Evolutionary conservation across 23 red algal genomes (phyloP), one percentile per base, ranked within the genome.

Genomic region (Gracilaria domingensis): DNA sequence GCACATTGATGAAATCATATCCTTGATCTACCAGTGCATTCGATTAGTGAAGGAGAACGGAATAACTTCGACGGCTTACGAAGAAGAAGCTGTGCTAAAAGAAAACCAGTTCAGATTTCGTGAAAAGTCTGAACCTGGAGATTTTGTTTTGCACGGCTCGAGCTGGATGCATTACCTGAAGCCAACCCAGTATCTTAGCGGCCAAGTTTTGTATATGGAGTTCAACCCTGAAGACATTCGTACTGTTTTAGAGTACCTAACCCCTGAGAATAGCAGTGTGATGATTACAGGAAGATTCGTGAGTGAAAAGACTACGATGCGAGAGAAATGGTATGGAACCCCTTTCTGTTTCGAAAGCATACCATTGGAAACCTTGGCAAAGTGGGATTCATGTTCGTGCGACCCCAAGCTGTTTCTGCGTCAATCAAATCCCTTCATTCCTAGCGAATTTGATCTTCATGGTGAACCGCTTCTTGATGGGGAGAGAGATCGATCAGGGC

Each of bases 261-360:
- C 87, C 1, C 86, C 95, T 26, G 76, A 55, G 14, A 89, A 84
- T 51, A 82, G 61, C 9, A 90, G 80, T 20, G 73, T 98, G 21
- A 70, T 91, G 66, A 74, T 94, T 34, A 64, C 59, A 8, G 85
- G 81, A 24, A 83, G 44, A 58, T 86, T 81, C 57, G 81, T 80
- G 16, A 42, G 76, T 32, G 91, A 58, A 12, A 79, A 72, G n/a
- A 57, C 71, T 23, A 66, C 69, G 42, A 54, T 50, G 32, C 80
- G 24, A 34, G 97, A 98, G 82, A 84, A 50, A 54, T 98, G 97
- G 97, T 98, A 98, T 62, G 88, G 84, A 23, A 98, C 97, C 23
- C 65, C 82, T 21, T 98, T 94, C 55, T 65, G 47, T 48, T 71
- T 88, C 12, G 76, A 94, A 54, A 53, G 42, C 12, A 71, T 98